phyloP scores from a whole-genome alignment of 495 filamentous ascomycete species.

The Filosporella fistucella region DNA sequence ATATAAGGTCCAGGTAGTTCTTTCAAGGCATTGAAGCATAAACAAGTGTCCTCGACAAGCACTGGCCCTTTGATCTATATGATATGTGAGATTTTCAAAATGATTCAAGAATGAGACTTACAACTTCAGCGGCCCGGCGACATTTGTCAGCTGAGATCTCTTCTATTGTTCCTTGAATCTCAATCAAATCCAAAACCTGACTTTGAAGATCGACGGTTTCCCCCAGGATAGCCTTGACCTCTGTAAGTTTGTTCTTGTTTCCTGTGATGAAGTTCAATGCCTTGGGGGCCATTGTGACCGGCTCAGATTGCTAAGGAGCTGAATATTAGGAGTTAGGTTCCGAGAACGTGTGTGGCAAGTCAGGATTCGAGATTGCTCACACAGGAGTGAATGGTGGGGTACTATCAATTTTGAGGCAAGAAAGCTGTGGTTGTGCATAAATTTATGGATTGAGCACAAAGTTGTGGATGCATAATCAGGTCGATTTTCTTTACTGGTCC shows the following conservation, averaged over 20 bases:
- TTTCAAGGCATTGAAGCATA: conserved; percentile 86
- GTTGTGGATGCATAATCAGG: too few species aligned
- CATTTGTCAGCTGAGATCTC: conserved; percentile 89
- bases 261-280: conserved; percentile 91
- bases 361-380: too few species aligned
- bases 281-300: conserved; percentile 25
- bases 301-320: too few species aligned
- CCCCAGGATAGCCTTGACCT: conserved; percentile 82
- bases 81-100: neutral
- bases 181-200: conserved; percentile 71
- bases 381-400: too few species aligned
- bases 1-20: conserved; percentile 97
- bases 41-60: conserved; percentile 90
- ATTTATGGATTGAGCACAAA: too few species aligned
- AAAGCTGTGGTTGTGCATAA: too few species aligned
- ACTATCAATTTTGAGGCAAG: too few species aligned
- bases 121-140: conserved; percentile 64
- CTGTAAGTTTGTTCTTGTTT: conserved; percentile 86
- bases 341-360: too few species aligned
- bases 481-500: too few species aligned
- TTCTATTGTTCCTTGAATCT: conserved; percentile 90
- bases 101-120: conserved; percentile 26
- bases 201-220: conserved; percentile 66
- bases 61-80: conserved; percentile 76
- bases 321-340: too few species aligned